Evolutionary conservation across 1,284 basidiomycete genomes (phyloP), one percentile per base, ranked within the genome.

Genomic region (Fistulina hepatica): DNA sequence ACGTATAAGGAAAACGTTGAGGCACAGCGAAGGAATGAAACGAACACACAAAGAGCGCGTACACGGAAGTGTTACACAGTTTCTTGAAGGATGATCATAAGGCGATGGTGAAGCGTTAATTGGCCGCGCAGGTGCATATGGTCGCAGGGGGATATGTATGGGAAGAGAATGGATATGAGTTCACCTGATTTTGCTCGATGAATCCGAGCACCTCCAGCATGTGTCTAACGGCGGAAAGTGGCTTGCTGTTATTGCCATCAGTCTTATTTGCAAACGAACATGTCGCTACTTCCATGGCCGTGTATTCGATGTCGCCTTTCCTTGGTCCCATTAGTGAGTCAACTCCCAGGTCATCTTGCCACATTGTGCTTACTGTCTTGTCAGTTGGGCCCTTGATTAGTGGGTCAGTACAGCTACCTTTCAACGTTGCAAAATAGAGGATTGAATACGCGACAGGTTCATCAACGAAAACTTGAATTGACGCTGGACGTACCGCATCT

Each of bases 281-380:
- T 12, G 76, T 89, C 7, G 79, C 73, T 34, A 77, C n/a, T n/a
- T 84, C 85, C 0, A 86, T 90, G 82, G 76, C 79, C 3, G 50
- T 85, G 1, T 88, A 79, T 50, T 80, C 79, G 0, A 58, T 76
- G 20, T 69, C 67, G 2, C 80, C 81, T 1, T 89, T 88, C 53
- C 63, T 83, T 19, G 82, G 84, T 1, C 81, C 83, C 33, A 34
- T 31, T 13, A 39, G 41, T 41, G 19, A 20, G 4, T 15, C 33
- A 26, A 23, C 8, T 19, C 5, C n/a, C 23, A 4, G 13, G 7
- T 17, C 10, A 19, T 25, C 16, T 7, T 34, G 17, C 33, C 39
- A 24, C 27, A n/a, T n/a, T n/a, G n/a, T n/a, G n/a, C n/a, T n/a
- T n/a, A n/a, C n/a, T n/a, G n/a, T 81, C 1, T 34, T 12, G 17